A percentile compares a stretch with the other conserved stretches of the same genome.
Conservation (phyloP, 176 grass and related monocot species). For the Hordeum marinum region DNA sequence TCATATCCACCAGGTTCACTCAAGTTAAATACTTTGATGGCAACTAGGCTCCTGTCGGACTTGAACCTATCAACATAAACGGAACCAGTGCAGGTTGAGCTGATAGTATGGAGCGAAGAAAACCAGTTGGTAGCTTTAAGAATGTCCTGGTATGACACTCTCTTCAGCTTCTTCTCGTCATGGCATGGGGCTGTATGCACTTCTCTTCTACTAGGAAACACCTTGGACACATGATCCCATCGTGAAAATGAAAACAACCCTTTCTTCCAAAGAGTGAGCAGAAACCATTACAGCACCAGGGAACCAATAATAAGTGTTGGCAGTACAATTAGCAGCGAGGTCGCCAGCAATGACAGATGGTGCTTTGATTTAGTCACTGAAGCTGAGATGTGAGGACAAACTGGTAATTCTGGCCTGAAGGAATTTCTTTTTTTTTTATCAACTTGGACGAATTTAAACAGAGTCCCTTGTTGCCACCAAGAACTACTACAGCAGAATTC, state of each 20-base stretch:
- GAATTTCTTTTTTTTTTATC: too few species aligned
- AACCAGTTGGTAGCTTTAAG: constrained; percentile 32
- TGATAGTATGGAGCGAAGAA: background rate
- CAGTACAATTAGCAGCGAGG: background rate
- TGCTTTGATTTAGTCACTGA: background rate
- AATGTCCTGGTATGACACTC: constrained; percentile 8
- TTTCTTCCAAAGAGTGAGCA: background rate
- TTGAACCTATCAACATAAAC: constrained; percentile 31
- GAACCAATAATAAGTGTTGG: background rate
- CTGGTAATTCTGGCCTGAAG: background rate
- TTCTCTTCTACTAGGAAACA: background rate
- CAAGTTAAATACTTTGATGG: constrained; percentile 28
- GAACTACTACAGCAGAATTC: background rate
- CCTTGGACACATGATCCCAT: background rate
- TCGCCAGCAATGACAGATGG: background rate
- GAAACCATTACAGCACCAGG: background rate
- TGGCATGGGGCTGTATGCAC: background rate
- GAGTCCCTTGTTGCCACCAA: background rate
- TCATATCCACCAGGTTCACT: background rate
- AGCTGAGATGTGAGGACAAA: background rate
- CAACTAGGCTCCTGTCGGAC: constrained; percentile 13
- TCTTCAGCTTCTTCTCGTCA: background rate
- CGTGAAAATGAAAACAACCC: background rate
- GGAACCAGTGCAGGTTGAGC: background rate
- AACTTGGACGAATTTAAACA: background rate